Evolutionary conservation across 2,329 filamentous ascomycete species (phyloP).

Genomic region (Gnomoniopsis smithogilvyi): DNA sequence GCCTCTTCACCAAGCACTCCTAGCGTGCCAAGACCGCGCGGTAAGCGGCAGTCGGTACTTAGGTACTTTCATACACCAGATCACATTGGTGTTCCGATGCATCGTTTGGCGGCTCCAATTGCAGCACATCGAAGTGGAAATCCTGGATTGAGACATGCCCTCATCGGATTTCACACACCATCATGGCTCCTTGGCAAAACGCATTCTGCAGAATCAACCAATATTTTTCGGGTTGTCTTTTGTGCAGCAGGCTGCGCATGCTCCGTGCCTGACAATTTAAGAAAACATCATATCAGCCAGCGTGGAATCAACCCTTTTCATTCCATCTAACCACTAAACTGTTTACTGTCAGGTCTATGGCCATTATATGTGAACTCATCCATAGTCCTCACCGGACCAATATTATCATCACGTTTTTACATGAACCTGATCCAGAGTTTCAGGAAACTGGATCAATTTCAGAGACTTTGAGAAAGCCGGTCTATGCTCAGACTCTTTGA

Average conservation of each 20-base stretch:
- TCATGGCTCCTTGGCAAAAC: no score
- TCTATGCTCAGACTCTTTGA: not conserved
- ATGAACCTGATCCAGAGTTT: not conserved
- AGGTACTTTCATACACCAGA: no score
- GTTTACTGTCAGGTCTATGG: not conserved
- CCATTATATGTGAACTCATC: not conserved
- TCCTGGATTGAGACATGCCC: no score
- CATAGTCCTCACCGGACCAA: not conserved
- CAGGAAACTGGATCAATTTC: not conserved
- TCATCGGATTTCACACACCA: no score
- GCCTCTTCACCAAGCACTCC: not conserved
- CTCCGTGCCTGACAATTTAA: no score
- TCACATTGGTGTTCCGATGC: no score
- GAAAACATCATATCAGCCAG: not conserved
- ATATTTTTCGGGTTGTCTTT: no score
- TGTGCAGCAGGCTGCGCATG: not conserved
- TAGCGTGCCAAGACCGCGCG: not conserved
- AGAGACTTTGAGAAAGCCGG: not conserved
- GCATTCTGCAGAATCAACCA: no score
- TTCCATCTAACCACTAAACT: not conserved
- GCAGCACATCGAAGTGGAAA: no score
- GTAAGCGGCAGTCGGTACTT: not conserved
- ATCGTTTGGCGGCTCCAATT: no score
- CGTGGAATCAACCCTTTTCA: not conserved
- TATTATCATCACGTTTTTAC: not conserved